Conservation (phyloP, 2,329 filamentous ascomycete species). For the Aschersonia sp. region DNA sequence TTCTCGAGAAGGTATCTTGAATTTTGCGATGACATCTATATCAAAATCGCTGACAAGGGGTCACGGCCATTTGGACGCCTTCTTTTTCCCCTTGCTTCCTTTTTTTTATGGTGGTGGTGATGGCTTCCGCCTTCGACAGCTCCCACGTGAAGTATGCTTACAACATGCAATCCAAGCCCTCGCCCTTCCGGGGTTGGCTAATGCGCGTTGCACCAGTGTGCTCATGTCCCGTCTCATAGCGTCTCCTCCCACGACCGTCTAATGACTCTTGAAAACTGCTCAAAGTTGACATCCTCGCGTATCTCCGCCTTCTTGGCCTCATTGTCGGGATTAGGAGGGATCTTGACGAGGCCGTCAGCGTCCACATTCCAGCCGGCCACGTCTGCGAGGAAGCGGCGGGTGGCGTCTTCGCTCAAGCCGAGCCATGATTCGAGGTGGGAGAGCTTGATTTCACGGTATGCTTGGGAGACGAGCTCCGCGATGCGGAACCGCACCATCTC, state of each 20-base stretch:
- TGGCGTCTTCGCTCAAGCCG: slow-evolving; percentile 51
- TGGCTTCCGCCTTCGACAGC: too few species aligned
- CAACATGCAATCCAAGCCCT: too few species aligned
- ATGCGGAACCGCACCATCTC: slow-evolving; percentile 85
- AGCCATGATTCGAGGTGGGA: slow-evolving; percentile 61
- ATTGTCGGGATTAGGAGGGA: slow-evolving; percentile 91
- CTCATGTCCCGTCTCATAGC: slow-evolving; percentile 10
- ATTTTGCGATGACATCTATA: too few species aligned
- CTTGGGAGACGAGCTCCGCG: slow-evolving; percentile 70
- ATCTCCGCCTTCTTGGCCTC: slow-evolving; percentile 94
- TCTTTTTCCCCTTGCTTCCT: too few species aligned
- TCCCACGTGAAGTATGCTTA: too few species aligned
- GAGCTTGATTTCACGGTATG: slow-evolving; percentile 58
- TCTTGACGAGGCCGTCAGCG: slow-evolving; percentile 47
- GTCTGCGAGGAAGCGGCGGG: slow-evolving; percentile 67
- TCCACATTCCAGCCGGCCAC: slow-evolving; percentile 80
- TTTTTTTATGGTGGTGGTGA: too few species aligned
- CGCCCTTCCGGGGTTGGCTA: too few species aligned
- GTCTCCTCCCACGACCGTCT: slow-evolving; percentile 72
- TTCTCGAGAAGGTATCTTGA: too few species aligned
- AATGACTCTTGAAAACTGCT: slow-evolving; percentile 70
- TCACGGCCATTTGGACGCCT: too few species aligned
- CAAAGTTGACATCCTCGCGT: slow-evolving; percentile 84
- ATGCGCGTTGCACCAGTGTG: too few species aligned
- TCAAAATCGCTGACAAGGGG: too few species aligned